phyloP scores from a whole-genome alignment of 2,329 filamentous ascomycete genomes.

The Fusarium equiseti region DNA sequence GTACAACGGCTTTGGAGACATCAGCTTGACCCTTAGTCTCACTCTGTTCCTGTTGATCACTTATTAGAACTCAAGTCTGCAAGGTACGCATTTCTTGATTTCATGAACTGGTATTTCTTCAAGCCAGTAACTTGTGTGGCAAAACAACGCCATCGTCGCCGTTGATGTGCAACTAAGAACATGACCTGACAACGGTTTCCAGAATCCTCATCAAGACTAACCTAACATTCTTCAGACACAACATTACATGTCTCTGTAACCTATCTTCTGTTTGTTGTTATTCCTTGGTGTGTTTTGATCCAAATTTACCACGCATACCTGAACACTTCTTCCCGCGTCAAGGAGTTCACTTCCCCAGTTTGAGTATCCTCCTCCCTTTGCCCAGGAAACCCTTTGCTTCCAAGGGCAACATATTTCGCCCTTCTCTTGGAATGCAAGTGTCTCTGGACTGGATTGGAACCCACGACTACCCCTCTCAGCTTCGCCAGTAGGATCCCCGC shows the following conservation, averaged over 20 bases:
- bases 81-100: conserved; percentile 34
- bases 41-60: conserved; percentile 31
- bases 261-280: conserved; percentile 41
- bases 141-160: conserved; percentile 10
- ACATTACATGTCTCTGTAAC: conserved; percentile 32
- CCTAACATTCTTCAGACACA: conserved; percentile 38
- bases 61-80: conserved; percentile 22
- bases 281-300: conserved; percentile 15
- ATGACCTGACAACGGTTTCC: conserved; percentile 26
- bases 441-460: conserved; percentile 54
- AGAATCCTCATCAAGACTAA: conserved; percentile 18
- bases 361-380: conserved; percentile 29
- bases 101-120: conserved; percentile 9
- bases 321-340: conserved; percentile 37
- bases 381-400: conserved; percentile 26
- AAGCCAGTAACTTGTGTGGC: conserved; percentile 17
- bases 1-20: conserved; percentile 26
- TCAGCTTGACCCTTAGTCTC: conserved; percentile 37
- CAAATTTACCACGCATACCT: conserved; percentile 41
- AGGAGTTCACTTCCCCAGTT: conserved; percentile 40
- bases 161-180: conserved; percentile 4
- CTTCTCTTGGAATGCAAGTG: conserved; percentile 55
- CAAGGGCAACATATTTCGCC: conserved; percentile 48
- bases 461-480: conserved; percentile 50
- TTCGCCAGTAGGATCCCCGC: conserved; percentile 52